A percentile compares a stretch with the other conserved stretches of the same genome.
These are phyloP conservation scores for Tuber magnatum DNA, from an alignment of 495 filamentous ascomycete genomes.

Conservation along the genomic window DNA sequence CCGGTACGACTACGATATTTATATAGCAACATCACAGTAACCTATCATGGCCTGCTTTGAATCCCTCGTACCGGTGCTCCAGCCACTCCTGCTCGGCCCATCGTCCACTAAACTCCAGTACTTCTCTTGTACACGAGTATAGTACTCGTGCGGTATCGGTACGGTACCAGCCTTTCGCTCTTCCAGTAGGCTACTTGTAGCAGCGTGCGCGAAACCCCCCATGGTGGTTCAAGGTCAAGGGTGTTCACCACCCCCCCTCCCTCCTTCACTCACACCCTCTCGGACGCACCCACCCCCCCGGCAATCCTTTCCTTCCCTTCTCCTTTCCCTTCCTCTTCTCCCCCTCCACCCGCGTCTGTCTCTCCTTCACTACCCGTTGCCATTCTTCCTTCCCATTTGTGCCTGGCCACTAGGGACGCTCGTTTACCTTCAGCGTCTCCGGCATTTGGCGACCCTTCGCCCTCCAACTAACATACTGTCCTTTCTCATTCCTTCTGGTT, in stretches of 20 bases:
- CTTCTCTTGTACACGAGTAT: background rate
- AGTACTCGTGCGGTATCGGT: too few relatives aligned
- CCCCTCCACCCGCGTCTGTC: slow-evolving; percentile 30
- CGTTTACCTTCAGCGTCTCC: slow-evolving; percentile 34
- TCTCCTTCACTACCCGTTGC: slow-evolving; percentile 37
- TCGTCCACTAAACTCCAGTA: background rate
- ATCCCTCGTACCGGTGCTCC: background rate
- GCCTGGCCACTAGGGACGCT: slow-evolving; percentile 32
- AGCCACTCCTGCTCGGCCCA: background rate
- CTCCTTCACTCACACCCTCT: background rate
- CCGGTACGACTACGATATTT: too few relatives aligned
- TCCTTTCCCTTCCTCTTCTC: slow-evolving; percentile 39
- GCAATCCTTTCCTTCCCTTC: slow-evolving; percentile 34
- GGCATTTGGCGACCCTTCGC: slow-evolving; percentile 26
- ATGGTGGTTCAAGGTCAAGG: background rate
- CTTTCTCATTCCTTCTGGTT: slow-evolving; percentile 26
- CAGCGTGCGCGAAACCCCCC: background rate
- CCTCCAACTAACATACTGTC: slow-evolving; percentile 36
- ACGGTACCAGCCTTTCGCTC: background rate
- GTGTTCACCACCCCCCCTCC: background rate
- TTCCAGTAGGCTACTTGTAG: background rate
- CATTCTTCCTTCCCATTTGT: slow-evolving; percentile 37
- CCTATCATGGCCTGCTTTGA: background rate
- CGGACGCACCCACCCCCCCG: slow-evolving; percentile 13
- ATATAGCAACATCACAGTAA: background rate